Evolutionary conservation across 2,329 filamentous ascomycete genomes (phyloP), one percentile per base, ranked within the genome.

Genomic region (Ceratocystis ficicola): DNA sequence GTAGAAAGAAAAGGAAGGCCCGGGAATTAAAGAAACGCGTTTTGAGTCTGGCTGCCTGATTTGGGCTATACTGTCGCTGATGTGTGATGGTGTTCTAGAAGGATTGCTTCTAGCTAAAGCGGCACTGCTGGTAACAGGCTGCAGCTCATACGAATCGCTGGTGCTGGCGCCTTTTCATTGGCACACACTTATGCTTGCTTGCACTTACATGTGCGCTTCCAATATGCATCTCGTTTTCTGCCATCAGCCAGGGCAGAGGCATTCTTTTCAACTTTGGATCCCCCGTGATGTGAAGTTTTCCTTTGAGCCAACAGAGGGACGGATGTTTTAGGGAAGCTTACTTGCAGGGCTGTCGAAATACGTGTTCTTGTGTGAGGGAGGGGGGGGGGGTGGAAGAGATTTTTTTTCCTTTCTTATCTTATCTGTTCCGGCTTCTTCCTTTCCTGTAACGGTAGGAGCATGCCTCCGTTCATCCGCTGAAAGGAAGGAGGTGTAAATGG

Each of bases 401-500:
- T 48, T 52, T 8, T 52, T 12, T 17, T 17, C 20, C 22, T 2
- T 25, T 12, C 48, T 28, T 52, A 52, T 52, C 48, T 52, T 52
- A 52, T 52, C 48, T 52, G 48, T 52, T 25, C 48, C 48, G 48
- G 48, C 22, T 52, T 52, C 48, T 52, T 52, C 48, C 48, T 28
- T 28, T 52, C 22, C 25, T 52, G 36, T 41, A 41, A 12, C 36
- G 10, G 36, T 15, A 41, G 36, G 36, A 41, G 36, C 36, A 8
- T 41, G 36, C 36, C 36, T 41, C 36, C 36, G 36, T 41, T 41
- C 36, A 41, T 41, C 36, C 36, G 36, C 12, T 15, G 15, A 12
- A 12, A 41, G 36, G 36, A 15, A 41, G 12, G 36, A 41, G 36
- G 3, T 41, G 36, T 41, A 41, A 41, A 41, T 41, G 36, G 3